Base-by-base conservation (phyloP, 2,329 filamentous ascomycete genomes). In the Penicillium sp. region DNA sequence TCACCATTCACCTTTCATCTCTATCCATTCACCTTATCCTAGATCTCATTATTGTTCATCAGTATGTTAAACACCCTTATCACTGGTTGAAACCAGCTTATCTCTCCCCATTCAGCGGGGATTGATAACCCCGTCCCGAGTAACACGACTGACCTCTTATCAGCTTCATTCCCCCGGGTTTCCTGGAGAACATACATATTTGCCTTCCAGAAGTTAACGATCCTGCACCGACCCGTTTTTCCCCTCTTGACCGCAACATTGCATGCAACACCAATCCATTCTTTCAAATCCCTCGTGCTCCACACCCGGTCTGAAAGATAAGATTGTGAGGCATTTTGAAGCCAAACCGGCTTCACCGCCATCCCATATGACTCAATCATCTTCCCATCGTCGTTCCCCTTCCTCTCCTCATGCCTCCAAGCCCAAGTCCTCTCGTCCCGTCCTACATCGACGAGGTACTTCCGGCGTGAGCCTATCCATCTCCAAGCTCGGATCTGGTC, bases 301-400 rank as follows among this genome's bases (percentile, higher is more conserved):
- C 61, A 64, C 61, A 44, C 52, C 58, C 50, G 55, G 49, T 10
- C 14, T 18, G 14, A 34, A 34, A 47, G 53, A 59, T 59, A 59
- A 57, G 54, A 56, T 51, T 55, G 47, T 48, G 46, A 56, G 56
- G 49, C 51, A 59, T 59, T 58, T 58, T 58, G 23, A 61, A 50
- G 56, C 45, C 44, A 27, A 26, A 20, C 3, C 22, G 45, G 50
- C 52, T 61, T 63, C 66, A 68, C 66, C 66, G 66, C 66, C 62
- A 64, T 59, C 62, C 57, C 42, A 46, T 38, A 67, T 66, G 62
- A 67, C 65, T 65, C 65, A 68, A 61, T 47, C 49, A 28, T 49
- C 52, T 46, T 54, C 50, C 44, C 66, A 69, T 47, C 65, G 66
- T 45, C 66, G 65, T 47, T 57, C 60, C 36, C 56, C 57, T 55